These are phyloP conservation scores for Cystofilobasidium macerans DNA, from an alignment of 768 basidiomycete species.

Conservation along the genomic window DNA sequence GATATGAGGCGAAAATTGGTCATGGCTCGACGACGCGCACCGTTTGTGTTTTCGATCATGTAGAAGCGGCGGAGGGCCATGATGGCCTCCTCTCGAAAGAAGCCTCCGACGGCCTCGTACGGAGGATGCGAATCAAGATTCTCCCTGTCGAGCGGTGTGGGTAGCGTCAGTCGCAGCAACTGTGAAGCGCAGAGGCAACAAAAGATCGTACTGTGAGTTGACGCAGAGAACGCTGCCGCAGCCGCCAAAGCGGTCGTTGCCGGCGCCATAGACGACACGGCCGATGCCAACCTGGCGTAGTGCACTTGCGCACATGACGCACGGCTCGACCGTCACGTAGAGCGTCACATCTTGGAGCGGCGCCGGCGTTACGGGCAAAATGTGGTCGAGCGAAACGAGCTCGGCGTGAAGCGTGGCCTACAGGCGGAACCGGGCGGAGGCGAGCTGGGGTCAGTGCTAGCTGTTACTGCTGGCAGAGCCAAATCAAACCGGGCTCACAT, in stretches of 20 bases:
- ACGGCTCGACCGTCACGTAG: conserved; percentile 97
- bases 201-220: conserved; percentile 51
- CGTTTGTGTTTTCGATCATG: conserved; percentile 84
- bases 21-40: conserved; percentile 41
- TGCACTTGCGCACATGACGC: conserved; percentile 97
- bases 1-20: background rate
- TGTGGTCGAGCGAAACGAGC: conserved; percentile 85
- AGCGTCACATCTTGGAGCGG: conserved; percentile 70
- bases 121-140: conserved; percentile 30
- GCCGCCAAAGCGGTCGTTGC: conserved; percentile 91
- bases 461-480: background rate
- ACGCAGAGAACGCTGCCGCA: conserved; percentile 89
- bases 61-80: conserved; percentile 78
- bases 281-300: conserved; percentile 85
- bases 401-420: conserved; percentile 96
- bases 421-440: background rate
- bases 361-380: conserved; percentile 55
- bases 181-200: background rate
- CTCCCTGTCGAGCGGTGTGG: conserved; percentile 9
- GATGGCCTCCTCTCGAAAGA: conserved; percentile 70
- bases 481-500: conserved; percentile 46
- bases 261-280: conserved; percentile 83
- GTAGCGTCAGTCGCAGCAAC: no score
- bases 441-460: background rate
- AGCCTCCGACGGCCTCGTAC: conserved; percentile 66